These are phyloP conservation scores for Neopestalotiopsis clavispora DNA, from an alignment of 2,329 filamentous ascomycete species.

Conservation along the genomic window DNA sequence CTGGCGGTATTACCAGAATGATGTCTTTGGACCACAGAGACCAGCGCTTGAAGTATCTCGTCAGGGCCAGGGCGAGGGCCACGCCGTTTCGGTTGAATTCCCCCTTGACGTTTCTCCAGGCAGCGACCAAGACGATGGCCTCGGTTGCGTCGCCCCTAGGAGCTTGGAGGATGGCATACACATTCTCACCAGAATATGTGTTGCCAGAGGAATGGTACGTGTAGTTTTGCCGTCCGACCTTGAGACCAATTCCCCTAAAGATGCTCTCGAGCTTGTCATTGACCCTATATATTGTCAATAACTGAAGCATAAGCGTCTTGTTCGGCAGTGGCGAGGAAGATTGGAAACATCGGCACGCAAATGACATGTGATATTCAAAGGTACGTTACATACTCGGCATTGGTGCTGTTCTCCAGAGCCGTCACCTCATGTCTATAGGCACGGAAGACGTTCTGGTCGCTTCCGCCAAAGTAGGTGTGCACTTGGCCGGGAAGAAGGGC, in stretches of 20 bases:
- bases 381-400: constrained; percentile 51
- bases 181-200: constrained; percentile 80
- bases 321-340: background rate
- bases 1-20: constrained; percentile 85
- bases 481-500: constrained; percentile 94
- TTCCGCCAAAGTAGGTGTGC: constrained; percentile 96
- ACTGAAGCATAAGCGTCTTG: background rate
- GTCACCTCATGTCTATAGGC: constrained; percentile 88
- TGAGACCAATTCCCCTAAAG: constrained; percentile 79
- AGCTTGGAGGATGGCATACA: constrained; percentile 92
- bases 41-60: constrained; percentile 96
- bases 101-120: constrained; percentile 82
- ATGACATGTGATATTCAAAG: background rate
- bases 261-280: constrained; percentile 78
- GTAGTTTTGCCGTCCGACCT: constrained; percentile 87
- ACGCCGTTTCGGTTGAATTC: constrained; percentile 87
- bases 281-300: constrained; percentile 46
- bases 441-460: constrained; percentile 92
- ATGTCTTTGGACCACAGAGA: constrained; percentile 99
- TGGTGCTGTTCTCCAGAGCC: constrained; percentile 57
- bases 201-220: constrained; percentile 80
- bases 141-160: constrained; percentile 96
- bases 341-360: background rate
- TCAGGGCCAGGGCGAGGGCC: constrained; percentile 82
- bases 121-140: constrained; percentile 89